Evolutionary conservation across 2,329 filamentous ascomycete genomes (phyloP).

Genomic region (Talaromyces pinophilus): DNA sequence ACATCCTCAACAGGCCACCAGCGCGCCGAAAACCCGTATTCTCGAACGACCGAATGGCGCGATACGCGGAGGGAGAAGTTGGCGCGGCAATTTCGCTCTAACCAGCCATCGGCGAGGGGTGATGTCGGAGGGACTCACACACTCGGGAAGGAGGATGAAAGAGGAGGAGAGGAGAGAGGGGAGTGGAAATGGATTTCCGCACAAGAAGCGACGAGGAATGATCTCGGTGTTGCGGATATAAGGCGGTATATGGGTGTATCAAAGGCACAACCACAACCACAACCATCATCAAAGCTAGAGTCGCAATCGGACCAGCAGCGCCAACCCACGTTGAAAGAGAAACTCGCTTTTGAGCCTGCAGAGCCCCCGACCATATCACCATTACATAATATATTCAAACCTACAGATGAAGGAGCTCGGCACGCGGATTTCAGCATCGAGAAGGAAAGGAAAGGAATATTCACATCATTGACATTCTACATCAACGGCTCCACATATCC

Average conservation of each 20-base stretch:
- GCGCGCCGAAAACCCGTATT: slow-evolving; percentile 66
- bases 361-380: neutral
- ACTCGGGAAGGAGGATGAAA: slow-evolving; percentile 26
- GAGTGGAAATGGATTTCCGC: slow-evolving; percentile 52
- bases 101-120: slow-evolving; percentile 36
- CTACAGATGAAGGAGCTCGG: neutral
- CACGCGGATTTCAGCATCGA: too few species aligned
- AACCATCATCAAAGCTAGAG: neutral
- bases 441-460: slow-evolving; percentile 52
- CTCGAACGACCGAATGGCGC: slow-evolving; percentile 68
- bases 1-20: slow-evolving; percentile 77
- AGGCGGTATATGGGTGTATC: slow-evolving; percentile 52
- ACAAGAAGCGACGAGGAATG: slow-evolving; percentile 30
- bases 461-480: slow-evolving; percentile 73
- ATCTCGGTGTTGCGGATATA: slow-evolving; percentile 43
- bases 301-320: neutral
- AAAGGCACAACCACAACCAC: slow-evolving; percentile 26
- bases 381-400: neutral
- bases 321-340: slow-evolving; percentile 1
- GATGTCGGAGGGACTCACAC: neutral
- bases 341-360: neutral
- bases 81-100: slow-evolving; percentile 67
- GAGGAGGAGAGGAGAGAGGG: slow-evolving; percentile 53
- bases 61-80: slow-evolving; percentile 69
- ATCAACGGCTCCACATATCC: slow-evolving; percentile 86